Percentiles rank a stretch among this genome's conserved stretches.
Conservation (phyloP, 805 yeast genomes). For the Nakazawaea pomicola region DNA sequence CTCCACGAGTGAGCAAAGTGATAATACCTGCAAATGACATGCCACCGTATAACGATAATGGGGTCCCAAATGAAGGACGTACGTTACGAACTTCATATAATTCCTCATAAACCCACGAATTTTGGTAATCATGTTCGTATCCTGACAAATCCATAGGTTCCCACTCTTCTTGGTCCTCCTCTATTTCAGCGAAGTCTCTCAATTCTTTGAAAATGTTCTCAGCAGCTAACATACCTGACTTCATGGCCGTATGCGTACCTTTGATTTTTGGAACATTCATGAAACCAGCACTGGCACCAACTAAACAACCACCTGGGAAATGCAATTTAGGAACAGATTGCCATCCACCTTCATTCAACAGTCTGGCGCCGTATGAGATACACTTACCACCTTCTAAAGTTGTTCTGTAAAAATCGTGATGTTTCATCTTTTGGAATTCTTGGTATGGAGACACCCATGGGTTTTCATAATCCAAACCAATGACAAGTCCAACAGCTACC, state of each 20-base stretch:
- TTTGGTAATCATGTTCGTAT: slow-evolving; percentile 60
- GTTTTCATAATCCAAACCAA: slow-evolving; percentile 90
- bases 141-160: slow-evolving; percentile 44
- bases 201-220: slow-evolving; percentile 59
- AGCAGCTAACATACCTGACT: slow-evolving; percentile 93
- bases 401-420: slow-evolving; percentile 75
- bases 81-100: slow-evolving; percentile 81
- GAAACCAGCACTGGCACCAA: slow-evolving; percentile 96
- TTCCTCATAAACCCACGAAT: slow-evolving; percentile 87
- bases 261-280: slow-evolving; percentile 96
- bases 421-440: slow-evolving; percentile 93
- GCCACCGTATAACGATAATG: slow-evolving; percentile 79
- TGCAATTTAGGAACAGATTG: slow-evolving; percentile 87
- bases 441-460: slow-evolving; percentile 95
- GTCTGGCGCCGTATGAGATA: slow-evolving; percentile 91
- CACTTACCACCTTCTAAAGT: slow-evolving; percentile 87
- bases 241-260: slow-evolving; percentile 97
- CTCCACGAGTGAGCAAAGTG: slow-evolving; percentile 72
- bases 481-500: slow-evolving; percentile 89
- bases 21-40: slow-evolving; percentile 79
- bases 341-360: slow-evolving; percentile 93
- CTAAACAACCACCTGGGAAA: slow-evolving; percentile 95
- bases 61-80: slow-evolving; percentile 82
- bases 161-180: slow-evolving; percentile 34
- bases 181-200: slow-evolving; percentile 38